phyloP scores from a whole-genome alignment of 1,284 basidiomycete species.

The Marasmius fiardii region DNA sequence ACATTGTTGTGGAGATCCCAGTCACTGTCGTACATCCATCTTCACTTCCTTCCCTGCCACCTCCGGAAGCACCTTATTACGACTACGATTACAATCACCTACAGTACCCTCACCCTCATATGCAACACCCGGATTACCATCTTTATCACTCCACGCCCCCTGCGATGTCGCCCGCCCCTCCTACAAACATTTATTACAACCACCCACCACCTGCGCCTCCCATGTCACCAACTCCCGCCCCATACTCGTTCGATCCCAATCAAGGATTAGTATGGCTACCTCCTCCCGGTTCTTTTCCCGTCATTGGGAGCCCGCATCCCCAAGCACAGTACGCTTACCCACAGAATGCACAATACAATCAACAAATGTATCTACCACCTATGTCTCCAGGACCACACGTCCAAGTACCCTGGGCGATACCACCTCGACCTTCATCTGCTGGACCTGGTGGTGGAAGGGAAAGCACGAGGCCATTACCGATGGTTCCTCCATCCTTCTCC shows the following conservation, averaged over 20 bases:
- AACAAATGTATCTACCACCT: constrained; percentile 14
- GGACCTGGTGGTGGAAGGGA: constrained; percentile 18
- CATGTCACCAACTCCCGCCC: constrained; percentile 31
- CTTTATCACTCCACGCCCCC: constrained; percentile 13
- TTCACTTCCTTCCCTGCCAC: constrained; percentile 42
- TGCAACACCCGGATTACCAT: constrained; percentile 15
- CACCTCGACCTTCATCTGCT: constrained; percentile 29
- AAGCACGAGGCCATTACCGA: background rate
- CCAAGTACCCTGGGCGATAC: background rate
- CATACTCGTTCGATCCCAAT: constrained; percentile 36
- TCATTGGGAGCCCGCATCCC: constrained; percentile 22
- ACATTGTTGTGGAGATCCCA: constrained; percentile 60
- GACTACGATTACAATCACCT: constrained; percentile 8
- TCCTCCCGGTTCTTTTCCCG: constrained; percentile 28
- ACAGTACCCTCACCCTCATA: constrained; percentile 7
- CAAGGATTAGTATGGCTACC: constrained; percentile 49
- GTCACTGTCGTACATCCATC: constrained; percentile 61
- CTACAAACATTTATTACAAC: constrained; percentile 22
- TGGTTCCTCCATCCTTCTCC: background rate
- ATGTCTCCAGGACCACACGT: background rate
- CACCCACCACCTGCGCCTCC: constrained; percentile 31
- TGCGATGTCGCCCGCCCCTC: constrained; percentile 10
- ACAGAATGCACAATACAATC: constrained; percentile 9
- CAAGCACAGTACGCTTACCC: constrained; percentile 1
- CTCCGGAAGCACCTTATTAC: constrained; percentile 5